These are phyloP conservation scores for Candida ortonii DNA, from an alignment of 805 yeast species.

Conservation along the genomic window DNA sequence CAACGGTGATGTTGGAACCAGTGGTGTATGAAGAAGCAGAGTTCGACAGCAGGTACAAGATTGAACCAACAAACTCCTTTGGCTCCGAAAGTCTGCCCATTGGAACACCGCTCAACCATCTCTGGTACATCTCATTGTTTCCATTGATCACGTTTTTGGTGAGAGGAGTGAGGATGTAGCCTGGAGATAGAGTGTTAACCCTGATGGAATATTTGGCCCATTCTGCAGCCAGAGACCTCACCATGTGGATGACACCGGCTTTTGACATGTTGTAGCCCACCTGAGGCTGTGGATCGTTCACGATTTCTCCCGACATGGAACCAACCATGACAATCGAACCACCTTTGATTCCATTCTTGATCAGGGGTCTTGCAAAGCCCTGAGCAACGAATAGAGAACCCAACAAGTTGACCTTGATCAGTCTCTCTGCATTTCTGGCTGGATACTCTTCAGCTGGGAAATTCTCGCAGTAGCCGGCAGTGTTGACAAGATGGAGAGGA, in stretches of 20 bases:
- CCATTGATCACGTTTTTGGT: conserved; percentile 69
- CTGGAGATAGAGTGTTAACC: conserved; percentile 77
- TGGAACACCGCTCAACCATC: conserved; percentile 73
- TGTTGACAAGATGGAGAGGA: conserved; percentile 65
- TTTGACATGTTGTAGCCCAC: conserved; percentile 80
- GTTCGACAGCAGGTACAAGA: conserved; percentile 68
- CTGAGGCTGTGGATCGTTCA: conserved; percentile 78
- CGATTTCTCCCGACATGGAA: conserved; percentile 78
- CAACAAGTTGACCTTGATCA: conserved; percentile 68
- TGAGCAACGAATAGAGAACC: conserved; percentile 77
- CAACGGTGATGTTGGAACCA: conserved; percentile 79
- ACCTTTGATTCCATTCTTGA: conserved; percentile 47
- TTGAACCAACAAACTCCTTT: conserved; percentile 74
- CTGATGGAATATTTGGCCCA: conserved; percentile 78
- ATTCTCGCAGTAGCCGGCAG: conserved; percentile 87
- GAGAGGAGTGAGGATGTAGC: conserved; percentile 76
- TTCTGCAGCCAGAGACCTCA: conserved; percentile 71
- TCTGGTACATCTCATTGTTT: conserved; percentile 55
- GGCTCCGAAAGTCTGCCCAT: conserved; percentile 85
- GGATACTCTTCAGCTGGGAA: conserved; percentile 77
- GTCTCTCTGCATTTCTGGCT: conserved; percentile 60
- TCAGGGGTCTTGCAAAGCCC: conserved; percentile 66
- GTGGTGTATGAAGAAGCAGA: conserved; percentile 77
- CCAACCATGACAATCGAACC: conserved; percentile 70
- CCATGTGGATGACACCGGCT: conserved; percentile 83